phyloP scores from a whole-genome alignment of 805 yeast genomes.

The Teunomyces tritomae region DNA sequence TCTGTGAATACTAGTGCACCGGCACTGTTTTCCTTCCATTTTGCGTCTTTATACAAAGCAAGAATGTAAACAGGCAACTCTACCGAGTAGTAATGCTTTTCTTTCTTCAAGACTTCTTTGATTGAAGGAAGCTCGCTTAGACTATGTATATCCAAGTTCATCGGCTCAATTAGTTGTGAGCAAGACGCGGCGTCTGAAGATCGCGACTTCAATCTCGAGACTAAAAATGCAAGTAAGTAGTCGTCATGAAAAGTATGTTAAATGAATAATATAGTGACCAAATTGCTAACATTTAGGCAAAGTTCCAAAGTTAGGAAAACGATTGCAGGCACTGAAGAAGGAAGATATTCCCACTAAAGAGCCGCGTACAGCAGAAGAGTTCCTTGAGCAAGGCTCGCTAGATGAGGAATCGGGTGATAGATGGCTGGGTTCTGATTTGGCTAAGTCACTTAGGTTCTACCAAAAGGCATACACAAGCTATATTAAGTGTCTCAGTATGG shows the following conservation, averaged over 20 bases:
- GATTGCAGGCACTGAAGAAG: constrained; percentile 11
- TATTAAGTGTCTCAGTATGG: constrained; percentile 28
- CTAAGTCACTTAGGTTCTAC: constrained; percentile 64
- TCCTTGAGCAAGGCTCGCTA: constrained; percentile 52
- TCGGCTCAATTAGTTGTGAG: neutral
- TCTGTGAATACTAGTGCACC: constrained; percentile 9
- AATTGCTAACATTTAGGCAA: constrained; percentile 5
- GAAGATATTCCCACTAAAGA: constrained; percentile 8
- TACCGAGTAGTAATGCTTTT: neutral
- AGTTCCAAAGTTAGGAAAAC: constrained; percentile 16
- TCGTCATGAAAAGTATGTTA: constrained; percentile 1
- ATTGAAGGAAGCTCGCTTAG: constrained; percentile 1
- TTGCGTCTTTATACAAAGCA: constrained; percentile 4
- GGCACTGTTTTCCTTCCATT: constrained; percentile 3
- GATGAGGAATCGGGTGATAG: constrained; percentile 77
- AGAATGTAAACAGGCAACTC: constrained; percentile 9
- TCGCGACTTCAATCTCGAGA: neutral
- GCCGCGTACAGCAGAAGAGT: constrained; percentile 50
- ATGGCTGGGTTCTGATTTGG: constrained; percentile 64
- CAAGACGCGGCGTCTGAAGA: too few relatives aligned
- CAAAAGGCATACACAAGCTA: constrained; percentile 54
- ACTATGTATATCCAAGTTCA: neutral
- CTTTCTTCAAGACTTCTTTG: neutral
- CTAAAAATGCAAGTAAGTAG: neutral
- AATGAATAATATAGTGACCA: neutral